Evolutionary conservation across 768 basidiomycete species (phyloP), one percentile per base, ranked within the genome.

Genomic region (Auricularia cornea): DNA sequence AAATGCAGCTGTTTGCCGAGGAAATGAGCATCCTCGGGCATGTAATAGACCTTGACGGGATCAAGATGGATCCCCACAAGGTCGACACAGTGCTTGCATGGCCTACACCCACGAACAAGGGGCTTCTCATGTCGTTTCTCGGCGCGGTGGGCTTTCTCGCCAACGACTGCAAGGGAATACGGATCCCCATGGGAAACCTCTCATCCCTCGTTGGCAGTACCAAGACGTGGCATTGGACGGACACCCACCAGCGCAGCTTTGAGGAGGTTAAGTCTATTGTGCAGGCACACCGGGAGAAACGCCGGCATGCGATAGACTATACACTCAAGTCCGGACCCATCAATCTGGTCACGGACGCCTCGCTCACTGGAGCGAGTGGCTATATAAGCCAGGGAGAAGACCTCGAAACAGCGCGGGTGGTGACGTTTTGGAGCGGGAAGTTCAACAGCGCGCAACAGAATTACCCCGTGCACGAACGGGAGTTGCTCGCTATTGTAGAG

Each of bases 381-480:
- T 32, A 54, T 23, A 33, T 54, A 20, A 29, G 61, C 20, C 61
- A 62, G 40, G 61, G 61, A 2, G 26, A 56, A 1, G 61, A 62
- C 5, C 12, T 30, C 16, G n/a, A 56, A 26, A 54, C 61, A 3
- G 44, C 33, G 3, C n/a, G 11, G 11, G 30, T 40, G 20, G 29
- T 56, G 12, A 54, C 61, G 3, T 62, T 62, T 28, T 56, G 44
- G 44, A 54, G 48, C 6, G 52, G 52, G 31, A 62, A 62, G 26
- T 62, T 62, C 51, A 62, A 30, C 29, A 48, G 41, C 5, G 52
- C 61, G 11, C 30, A 62, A 29, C 48, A 33, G 12, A 76, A 77
- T 60, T 80, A 79, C 60, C 75, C 75, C 0, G 69, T 72, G 0
- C 78, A 79, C 62, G 71, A 80, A 60, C 74, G 77, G 61, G 77